phyloP scores from a whole-genome alignment of 129 eudicot genomes.

The Flaveria brownii region DNA sequence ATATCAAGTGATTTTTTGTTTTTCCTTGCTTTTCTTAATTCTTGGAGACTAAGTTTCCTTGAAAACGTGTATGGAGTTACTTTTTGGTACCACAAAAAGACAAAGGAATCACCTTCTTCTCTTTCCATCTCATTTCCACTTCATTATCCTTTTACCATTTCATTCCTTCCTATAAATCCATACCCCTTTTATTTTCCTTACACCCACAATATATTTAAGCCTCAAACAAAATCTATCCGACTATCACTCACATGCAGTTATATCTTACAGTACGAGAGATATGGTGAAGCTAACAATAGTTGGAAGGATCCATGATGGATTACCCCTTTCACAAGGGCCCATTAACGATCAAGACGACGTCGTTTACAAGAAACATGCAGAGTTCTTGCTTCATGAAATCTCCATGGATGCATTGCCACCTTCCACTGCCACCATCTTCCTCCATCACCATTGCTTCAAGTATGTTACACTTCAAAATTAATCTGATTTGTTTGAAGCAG shows the following conservation, averaged over 20 bases:
- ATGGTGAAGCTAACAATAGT: slow-evolving; percentile 56
- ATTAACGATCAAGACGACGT: slow-evolving; percentile 25
- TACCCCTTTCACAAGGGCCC: slow-evolving; percentile 55
- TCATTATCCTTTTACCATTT: not conserved
- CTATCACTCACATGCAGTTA: not conserved
- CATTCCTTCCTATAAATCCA: not conserved
- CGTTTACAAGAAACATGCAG: slow-evolving; percentile 49
- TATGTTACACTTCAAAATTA: slow-evolving; percentile 26
- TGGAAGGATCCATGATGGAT: slow-evolving; percentile 51
- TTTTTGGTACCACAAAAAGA: slow-evolving; percentile 28
- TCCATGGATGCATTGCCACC: slow-evolving; percentile 49
- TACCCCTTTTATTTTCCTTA: not conserved
- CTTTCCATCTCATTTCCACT: slow-evolving; percentile 21
- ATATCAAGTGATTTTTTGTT: not conserved
- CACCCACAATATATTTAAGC: not conserved
- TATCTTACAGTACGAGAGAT: not conserved
- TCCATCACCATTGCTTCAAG: slow-evolving; percentile 44
- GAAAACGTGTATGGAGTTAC: slow-evolving; percentile 29
- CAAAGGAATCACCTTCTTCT: slow-evolving; percentile 16
- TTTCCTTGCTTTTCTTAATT: not conserved
- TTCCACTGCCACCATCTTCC: slow-evolving; percentile 39
- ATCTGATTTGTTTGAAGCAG: not conserved
- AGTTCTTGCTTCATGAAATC: slow-evolving; percentile 54
- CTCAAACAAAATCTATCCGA: not conserved
- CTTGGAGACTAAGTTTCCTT: slow-evolving; percentile 31